Evolutionary conservation across 169 alveolate genomes (phyloP).

Genomic region (Babesia ovis): DNA sequence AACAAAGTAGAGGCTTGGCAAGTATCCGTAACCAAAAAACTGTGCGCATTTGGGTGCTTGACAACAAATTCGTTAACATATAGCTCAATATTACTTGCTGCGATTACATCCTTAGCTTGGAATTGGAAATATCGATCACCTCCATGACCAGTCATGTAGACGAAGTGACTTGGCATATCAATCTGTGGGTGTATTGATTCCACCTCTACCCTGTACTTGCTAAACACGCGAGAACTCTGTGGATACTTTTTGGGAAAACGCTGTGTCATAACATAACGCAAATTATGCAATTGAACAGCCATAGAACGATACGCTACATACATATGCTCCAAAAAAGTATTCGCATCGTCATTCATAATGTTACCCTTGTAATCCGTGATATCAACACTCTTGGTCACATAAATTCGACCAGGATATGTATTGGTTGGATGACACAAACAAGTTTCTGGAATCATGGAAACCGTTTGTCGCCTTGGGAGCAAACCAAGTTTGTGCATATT

Average conservation of each 20-base stretch:
- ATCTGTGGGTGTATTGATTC: conserved; percentile 4
- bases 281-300: conserved; percentile 13
- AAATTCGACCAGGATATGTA: conserved; percentile 44
- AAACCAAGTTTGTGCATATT: conserved; percentile 23
- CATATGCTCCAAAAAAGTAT: conserved; percentile 28
- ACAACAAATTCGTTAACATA: conserved; percentile 70
- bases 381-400: conserved; percentile 37
- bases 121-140: conserved; percentile 77
- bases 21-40: conserved; percentile 71
- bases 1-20: conserved; percentile 78
- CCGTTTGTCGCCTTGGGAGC: conserved; percentile 19
- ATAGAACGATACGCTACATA: conserved; percentile 30
- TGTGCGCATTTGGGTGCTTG: conserved; percentile 67
- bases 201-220: conserved; percentile 29
- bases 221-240: conserved; percentile 22
- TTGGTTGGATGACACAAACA: conserved; percentile 65
- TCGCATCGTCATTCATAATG: conserved; percentile 32
- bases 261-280: conserved; percentile 52
- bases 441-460: conserved; percentile 43
- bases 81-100: conserved; percentile 68
- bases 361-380: conserved; percentile 25
- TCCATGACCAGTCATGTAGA: conserved; percentile 80
- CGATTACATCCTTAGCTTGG: conserved; percentile 72
- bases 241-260: conserved; percentile 65
- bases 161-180: conserved; percentile 58